Conservation (phyloP, 2,329 filamentous ascomycete genomes). For the Alternaria novae-zelandiae region DNA sequence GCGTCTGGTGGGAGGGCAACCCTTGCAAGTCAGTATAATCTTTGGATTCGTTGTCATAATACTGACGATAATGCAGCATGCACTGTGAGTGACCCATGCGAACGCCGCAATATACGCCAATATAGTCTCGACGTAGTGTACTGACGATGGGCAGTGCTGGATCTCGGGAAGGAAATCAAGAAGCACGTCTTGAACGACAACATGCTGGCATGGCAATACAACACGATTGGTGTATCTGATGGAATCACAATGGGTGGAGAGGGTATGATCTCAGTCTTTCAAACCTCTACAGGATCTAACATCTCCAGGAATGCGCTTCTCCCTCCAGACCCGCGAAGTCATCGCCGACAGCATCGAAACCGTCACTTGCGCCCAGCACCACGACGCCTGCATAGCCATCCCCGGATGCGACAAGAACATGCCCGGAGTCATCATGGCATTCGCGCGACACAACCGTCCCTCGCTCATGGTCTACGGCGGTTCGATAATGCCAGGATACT, state of each 20-base stretch:
- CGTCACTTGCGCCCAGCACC: conserved; percentile 87
- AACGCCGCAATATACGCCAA: conserved; percentile 9
- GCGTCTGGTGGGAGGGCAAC: conserved; percentile 98
- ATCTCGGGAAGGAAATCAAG: conserved; percentile 88
- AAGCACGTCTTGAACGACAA: conserved; percentile 77
- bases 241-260: conserved; percentile 96
- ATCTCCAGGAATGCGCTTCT: conserved; percentile 85
- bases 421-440: conserved; percentile 90
- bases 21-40: conserved; percentile 78
- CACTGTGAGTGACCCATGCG: conserved; percentile 50
- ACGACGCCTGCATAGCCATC: conserved; percentile 92
- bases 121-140: conserved; percentile 14
- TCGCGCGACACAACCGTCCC: conserved; percentile 87
- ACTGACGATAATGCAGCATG: conserved; percentile 51
- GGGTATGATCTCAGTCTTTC: conserved; percentile 56
- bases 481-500: conserved; percentile 87
- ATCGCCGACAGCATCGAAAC: conserved; percentile 96
- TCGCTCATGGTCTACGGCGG: conserved; percentile 97
- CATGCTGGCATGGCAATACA: conserved; percentile 95
- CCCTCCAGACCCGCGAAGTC: conserved; percentile 85
- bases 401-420: conserved; percentile 98
- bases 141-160: conserved; percentile 66
- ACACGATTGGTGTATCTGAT: conserved; percentile 87
- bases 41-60: conserved; percentile 19
- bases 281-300: neutral